Conservation (phyloP, 768 basidiomycete genomes). For the Xerocomus potaroensis region DNA sequence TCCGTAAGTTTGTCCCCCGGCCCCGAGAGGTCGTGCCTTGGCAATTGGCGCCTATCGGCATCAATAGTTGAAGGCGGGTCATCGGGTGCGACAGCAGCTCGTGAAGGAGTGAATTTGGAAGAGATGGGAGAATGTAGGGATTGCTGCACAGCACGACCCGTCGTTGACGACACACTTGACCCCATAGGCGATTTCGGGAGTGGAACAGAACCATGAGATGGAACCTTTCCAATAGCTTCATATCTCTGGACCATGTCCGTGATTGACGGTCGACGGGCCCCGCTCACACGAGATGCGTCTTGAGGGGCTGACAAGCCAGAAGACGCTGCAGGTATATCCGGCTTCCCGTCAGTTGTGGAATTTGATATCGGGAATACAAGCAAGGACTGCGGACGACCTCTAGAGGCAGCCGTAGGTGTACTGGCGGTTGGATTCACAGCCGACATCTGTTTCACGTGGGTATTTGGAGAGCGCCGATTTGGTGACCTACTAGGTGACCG, state of each 20-base stretch:
- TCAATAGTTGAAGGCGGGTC: conserved; percentile 13
- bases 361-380: conserved; percentile 55
- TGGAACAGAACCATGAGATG: conserved; percentile 32
- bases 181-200: conserved; percentile 27
- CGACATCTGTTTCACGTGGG: conserved; percentile 31
- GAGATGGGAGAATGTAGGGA: conserved; percentile 21
- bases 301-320: conserved; percentile 45
- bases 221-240: conserved; percentile 54
- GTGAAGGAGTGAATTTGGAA: conserved; percentile 24
- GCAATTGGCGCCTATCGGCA: conserved; percentile 19
- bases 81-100: conserved; percentile 10
- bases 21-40: conserved; percentile 14
- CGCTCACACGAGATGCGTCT: conserved; percentile 38
- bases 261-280: conserved; percentile 66
- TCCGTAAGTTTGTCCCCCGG: conserved; percentile 17
- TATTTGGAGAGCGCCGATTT: conserved; percentile 23
- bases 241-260: conserved; percentile 83
- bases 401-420: conserved; percentile 33
- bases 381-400: conserved; percentile 79
- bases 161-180: conserved; percentile 9
- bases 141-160: conserved; percentile 21
- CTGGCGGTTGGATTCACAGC: conserved; percentile 20
- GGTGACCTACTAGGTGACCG: conserved; percentile 31
- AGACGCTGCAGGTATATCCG: conserved; percentile 30
- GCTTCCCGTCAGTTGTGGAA: conserved; percentile 38